phyloP scores from a whole-genome alignment of 495 filamentous ascomycete genomes.

The Sabuloglossum arenarium region DNA sequence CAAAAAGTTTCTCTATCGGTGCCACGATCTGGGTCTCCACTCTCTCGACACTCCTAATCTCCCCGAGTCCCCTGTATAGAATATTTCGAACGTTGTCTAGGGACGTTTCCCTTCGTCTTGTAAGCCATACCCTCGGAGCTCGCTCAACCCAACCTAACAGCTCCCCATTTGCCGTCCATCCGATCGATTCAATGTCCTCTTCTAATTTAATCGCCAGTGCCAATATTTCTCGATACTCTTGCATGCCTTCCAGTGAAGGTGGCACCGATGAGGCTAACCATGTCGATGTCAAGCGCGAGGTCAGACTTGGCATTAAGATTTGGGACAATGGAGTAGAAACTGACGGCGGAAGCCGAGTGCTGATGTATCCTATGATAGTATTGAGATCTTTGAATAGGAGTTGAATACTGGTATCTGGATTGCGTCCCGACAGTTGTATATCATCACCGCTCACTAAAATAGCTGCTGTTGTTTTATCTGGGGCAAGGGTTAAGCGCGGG shows the following conservation, averaged over 20 bases:
- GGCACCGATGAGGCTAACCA: constrained; percentile 68
- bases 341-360: constrained; percentile 37
- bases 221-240: constrained; percentile 44
- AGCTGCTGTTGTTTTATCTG: constrained; percentile 8
- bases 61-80: constrained; percentile 38
- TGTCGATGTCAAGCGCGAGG: constrained; percentile 38
- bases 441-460: constrained; percentile 13
- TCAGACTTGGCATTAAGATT: constrained; percentile 42
- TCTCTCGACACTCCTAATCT: constrained; percentile 48
- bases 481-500: constrained; percentile 12
- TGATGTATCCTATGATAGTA: constrained; percentile 41
- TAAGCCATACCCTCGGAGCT: constrained; percentile 64
- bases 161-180: constrained; percentile 46
- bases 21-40: constrained; percentile 66
- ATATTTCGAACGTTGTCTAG: constrained; percentile 52
- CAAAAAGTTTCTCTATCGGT: constrained; percentile 38
- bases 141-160: constrained; percentile 63
- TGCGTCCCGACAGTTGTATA: constrained; percentile 8
- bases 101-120: constrained; percentile 57
- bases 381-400: constrained; percentile 36
- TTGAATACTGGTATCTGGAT: constrained; percentile 3
- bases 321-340: constrained; percentile 40
- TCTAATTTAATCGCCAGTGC: constrained; percentile 40
- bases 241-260: constrained; percentile 42
- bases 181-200: constrained; percentile 32